Evolutionary conservation across 2,329 filamentous ascomycete species (phyloP), one percentile per base, ranked within the genome.

Genomic region (Didymella arachidicola): DNA sequence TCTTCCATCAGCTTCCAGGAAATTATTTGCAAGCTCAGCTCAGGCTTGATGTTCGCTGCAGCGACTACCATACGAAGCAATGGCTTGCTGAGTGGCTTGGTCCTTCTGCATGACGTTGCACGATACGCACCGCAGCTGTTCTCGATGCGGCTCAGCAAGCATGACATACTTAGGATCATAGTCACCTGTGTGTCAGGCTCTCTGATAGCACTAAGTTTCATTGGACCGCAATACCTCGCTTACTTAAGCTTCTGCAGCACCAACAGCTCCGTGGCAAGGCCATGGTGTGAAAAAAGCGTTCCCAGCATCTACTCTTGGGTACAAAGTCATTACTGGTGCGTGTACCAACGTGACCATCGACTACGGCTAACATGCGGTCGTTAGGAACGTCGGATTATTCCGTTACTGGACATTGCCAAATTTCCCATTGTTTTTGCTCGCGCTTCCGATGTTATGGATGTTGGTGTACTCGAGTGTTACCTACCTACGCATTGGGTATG

Each of bases 271-370:
- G 58, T 48, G 30, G 34, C 46, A 4, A 72, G 91, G 56, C 85
- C 87, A 4, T 99, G 95, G 95, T 99, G 95, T 75, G 73, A 77
- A 19, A 82, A 80, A 18, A 74, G 79, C n/a, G 63, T 93, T 12
- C 95, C 95, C 4, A 96, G 92, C 74, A 93, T 99, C 60, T 98
- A 96, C 78, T 84, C 87, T 0, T 98, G 90, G 81, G 94, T 98
- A 2, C 95, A 99, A 74, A 83, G 83, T 44, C 82, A 91, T 69
- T 98, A 99, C 77, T 99, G 95, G 93, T 96, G 83, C 76, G 87
- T 26, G 38, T 25, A 48, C 25, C n/a, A 16, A 5, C 5, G 4
- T 22, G 7, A 32, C 3, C 4, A 32, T 11, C 7, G 7, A 27
- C n/a, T 29, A 27, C 43, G n/a, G 46, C 49, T 67, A 43, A 69